Base-by-base conservation (phyloP, 106 monocot species). In the Agapanthus africanus region DNA sequence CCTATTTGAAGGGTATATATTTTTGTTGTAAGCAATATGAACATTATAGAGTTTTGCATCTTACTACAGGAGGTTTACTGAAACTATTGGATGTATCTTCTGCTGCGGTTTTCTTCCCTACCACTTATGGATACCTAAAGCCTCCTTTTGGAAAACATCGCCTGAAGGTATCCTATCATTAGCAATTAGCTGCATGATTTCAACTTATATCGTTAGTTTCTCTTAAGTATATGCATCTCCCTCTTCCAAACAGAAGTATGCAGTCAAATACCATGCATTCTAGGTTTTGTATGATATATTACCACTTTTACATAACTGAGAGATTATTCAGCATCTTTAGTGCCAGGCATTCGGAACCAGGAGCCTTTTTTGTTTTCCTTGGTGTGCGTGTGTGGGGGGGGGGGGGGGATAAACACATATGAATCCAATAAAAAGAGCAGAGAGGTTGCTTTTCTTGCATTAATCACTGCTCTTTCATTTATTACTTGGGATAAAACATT, bases 121-220 rank as follows among this genome's bases (percentile, higher is more conserved):
- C 97, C 13, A 92, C 97, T 8, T 99, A 90, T 67, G 97, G 97
- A 42, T 79, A 28, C 46, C 71, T 99, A 37, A 77, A 83, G 71
- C 97, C 97, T 47, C 97, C 97, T 14, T 87, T 99, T 73, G 92
- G 97, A 37, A 97, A 90, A 63, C 90, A 90, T 71, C 86, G 97
- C 60, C 73, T 99, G 52, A 99, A 99, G 90, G 97, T 93, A 83
- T 15, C 18, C 22, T 71, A 23, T 42, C 23, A 27, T 67, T 25
- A 57, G 15, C 56, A 44, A 44, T 33, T 50, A 46, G 9, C 16
- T 49, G 11, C 11, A 33, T 32, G 10, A 11, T 47, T 37, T 52
- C 1, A 36, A 35, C 32, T 6, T 34, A 4, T 33, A 44, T 68
- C 26, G 9, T 49, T 21, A 16, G 32, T 11, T 69, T 21, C 22